phyloP scores from a whole-genome alignment of 345 rosid genomes.

The Luvunga scandens region DNA sequence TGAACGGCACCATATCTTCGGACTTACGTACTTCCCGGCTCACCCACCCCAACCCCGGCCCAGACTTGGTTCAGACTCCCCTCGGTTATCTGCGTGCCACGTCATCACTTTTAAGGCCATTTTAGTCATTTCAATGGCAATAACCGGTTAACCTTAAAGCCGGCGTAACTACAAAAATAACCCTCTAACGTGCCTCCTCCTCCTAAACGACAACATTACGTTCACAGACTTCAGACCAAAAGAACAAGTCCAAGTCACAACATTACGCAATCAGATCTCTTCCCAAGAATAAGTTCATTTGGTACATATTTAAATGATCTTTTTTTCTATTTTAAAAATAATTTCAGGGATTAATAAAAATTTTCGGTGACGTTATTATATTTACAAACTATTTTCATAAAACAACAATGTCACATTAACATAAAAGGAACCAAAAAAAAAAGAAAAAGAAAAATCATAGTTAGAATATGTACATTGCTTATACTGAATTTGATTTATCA shows the following conservation, averaged over 20 bases:
- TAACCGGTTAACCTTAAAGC: too few species aligned
- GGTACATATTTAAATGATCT: background rate
- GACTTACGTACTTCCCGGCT: background rate
- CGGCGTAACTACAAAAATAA: background rate
- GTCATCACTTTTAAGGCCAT: background rate
- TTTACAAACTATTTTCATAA: too few species aligned
- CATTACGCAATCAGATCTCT: background rate
- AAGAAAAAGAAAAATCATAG: too few species aligned
- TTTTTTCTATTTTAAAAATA: too few species aligned
- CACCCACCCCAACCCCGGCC: background rate
- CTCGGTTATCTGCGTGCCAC: background rate
- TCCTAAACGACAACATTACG: background rate
- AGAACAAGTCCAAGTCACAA: background rate
- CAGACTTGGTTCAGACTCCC: background rate
- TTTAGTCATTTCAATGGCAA: background rate
- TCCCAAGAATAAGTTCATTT: background rate
- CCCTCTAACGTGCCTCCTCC: background rate
- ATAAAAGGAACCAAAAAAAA: too few species aligned
- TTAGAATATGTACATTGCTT: too few species aligned
- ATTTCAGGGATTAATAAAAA: too few species aligned
- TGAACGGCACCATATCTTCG: constrained; percentile 13
- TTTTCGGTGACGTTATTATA: too few species aligned
- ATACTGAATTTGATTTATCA: too few species aligned
- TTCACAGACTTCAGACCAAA: background rate
- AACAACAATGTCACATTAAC: too few species aligned